phyloP scores from a whole-genome alignment of 108 stramenopile genomes.

The Discostella pseudostelligera region DNA sequence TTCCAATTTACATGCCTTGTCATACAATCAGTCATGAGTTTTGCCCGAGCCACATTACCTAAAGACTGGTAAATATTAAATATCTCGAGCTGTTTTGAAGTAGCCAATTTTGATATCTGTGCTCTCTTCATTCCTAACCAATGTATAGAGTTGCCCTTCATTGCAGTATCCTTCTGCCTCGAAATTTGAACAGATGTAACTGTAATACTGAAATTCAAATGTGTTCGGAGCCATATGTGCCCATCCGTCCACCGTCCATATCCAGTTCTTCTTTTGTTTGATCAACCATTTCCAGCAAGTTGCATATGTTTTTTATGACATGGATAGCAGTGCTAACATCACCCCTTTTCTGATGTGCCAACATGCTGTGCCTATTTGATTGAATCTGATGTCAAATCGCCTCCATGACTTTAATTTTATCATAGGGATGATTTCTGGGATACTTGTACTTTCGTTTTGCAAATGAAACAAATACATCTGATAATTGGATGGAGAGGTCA shows the following conservation, averaged over 20 bases:
- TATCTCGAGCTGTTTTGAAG: background rate
- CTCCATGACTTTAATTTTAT: background rate
- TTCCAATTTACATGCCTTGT: background rate
- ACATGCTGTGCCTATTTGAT: background rate
- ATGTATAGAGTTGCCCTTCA: background rate
- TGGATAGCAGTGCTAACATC: background rate
- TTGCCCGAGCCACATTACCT: no score
- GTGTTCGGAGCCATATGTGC: background rate
- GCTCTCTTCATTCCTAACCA: background rate
- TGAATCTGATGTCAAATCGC: background rate
- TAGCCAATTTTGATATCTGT: background rate
- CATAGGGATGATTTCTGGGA: background rate
- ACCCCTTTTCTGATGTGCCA: background rate
- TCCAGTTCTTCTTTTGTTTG: background rate
- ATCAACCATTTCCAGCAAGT: background rate
- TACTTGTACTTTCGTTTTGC: background rate
- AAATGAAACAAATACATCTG: slow-evolving; percentile 1
- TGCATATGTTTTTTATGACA: background rate
- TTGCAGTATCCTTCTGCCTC: background rate
- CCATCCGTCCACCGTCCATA: background rate
- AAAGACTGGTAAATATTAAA: background rate
- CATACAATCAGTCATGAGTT: no score
- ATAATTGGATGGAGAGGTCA: background rate
- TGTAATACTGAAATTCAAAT: background rate
- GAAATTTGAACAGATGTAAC: background rate